Conservation (phyloP, 305 asterid species). For the Fraxinus nigra region DNA sequence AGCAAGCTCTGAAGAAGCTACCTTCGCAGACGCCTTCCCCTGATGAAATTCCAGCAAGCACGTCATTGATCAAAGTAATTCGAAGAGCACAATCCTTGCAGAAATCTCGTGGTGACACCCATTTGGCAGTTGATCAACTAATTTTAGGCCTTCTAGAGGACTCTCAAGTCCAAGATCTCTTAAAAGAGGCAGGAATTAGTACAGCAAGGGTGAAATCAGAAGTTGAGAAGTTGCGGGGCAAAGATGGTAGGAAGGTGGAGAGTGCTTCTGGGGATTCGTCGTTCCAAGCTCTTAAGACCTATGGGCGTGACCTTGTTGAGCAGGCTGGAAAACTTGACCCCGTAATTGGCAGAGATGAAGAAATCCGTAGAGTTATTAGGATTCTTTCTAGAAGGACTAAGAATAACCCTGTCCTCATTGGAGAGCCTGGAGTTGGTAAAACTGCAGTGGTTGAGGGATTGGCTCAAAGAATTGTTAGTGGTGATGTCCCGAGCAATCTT, state of each 20-base stretch:
- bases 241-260: conserved; percentile 76
- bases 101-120: conserved; percentile 71
- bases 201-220: conserved; percentile 55
- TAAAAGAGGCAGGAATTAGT: conserved; percentile 65
- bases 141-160: conserved; percentile 81
- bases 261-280: conserved; percentile 78
- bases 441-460: conserved; percentile 90
- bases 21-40: conserved; percentile 82
- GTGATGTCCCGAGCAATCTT: conserved; percentile 66
- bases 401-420: conserved; percentile 81
- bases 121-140: conserved; percentile 77
- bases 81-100: conserved; percentile 75
- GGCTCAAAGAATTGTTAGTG: conserved; percentile 76
- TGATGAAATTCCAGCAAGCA: conserved; percentile 74
- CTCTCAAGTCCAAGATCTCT: conserved; percentile 61
- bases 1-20: conserved; percentile 62
- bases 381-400: conserved; percentile 84
- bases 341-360: conserved; percentile 88
- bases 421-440: conserved; percentile 91
- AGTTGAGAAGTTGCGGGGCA: conserved; percentile 75
- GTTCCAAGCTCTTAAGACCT: conserved; percentile 74
- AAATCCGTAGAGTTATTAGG: conserved; percentile 69
- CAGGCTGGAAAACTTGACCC: conserved; percentile 89
- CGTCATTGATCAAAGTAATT: conserved; percentile 67
- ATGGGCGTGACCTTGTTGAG: conserved; percentile 95